Percentiles rank a stretch among this genome's conserved stretches.
phyloP scores from a whole-genome alignment of 305 asterid genomes.

The Petunia hybrid region DNA sequence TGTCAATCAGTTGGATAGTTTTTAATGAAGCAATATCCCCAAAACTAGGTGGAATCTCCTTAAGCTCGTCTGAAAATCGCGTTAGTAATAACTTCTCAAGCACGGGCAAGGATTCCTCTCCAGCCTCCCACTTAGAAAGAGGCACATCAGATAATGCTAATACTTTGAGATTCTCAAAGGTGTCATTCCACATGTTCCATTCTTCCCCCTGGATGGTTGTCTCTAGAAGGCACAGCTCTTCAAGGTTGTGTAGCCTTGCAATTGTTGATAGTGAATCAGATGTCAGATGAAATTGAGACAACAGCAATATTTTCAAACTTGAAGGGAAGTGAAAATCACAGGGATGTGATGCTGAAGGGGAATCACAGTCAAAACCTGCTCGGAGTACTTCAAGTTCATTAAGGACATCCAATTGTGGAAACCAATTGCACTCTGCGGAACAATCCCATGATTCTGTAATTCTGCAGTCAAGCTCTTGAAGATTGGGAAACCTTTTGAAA shows the following conservation, averaged over 20 bases:
- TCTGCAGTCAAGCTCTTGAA: background rate
- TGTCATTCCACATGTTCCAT: background rate
- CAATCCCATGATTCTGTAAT: background rate
- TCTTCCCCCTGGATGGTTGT: background rate
- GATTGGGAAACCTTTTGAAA: constrained; percentile 3
- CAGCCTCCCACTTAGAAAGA: background rate
- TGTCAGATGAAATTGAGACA: background rate
- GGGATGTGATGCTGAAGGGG: background rate
- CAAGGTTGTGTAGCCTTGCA: background rate
- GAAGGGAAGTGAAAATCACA: background rate
- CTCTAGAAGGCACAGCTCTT: background rate
- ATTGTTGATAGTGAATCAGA: background rate
- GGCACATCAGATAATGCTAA: background rate
- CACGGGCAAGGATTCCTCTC: background rate
- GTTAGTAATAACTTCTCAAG: background rate
- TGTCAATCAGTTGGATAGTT: background rate
- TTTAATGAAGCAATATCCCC: background rate
- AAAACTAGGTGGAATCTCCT: background rate
- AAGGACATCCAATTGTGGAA: constrained; percentile 2
- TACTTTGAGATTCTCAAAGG: background rate
- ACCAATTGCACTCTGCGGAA: background rate
- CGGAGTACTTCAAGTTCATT: background rate
- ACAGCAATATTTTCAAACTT: background rate
- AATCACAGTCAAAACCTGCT: background rate
- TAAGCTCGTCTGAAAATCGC: background rate